Percentiles rank a stretch among this genome's conserved stretches.
Evolutionary conservation across 2,329 filamentous ascomycete genomes (phyloP).

Genomic region (Dendrostoma leiphaemia): DNA sequence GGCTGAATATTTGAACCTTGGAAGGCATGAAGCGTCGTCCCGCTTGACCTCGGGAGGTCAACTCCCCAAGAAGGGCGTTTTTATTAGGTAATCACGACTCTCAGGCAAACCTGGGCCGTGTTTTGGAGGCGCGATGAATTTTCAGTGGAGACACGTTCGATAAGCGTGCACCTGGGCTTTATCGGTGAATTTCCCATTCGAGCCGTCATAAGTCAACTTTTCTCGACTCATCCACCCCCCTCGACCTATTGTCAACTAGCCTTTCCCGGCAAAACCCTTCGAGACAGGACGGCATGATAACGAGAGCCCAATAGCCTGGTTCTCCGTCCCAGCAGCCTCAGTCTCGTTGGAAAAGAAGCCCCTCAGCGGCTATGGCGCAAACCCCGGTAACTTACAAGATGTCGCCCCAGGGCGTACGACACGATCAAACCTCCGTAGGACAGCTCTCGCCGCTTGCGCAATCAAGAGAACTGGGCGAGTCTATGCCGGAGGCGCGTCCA

Average conservation of each 20-base stretch:
- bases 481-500: conserved; percentile 37
- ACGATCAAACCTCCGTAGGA: conserved; percentile 8
- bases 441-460: conserved; percentile 41
- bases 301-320: conserved; percentile 1
- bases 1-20: no score
- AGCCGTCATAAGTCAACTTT: conserved; percentile 4
- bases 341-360: neutral
- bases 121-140: neutral
- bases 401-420: conserved; percentile 9
- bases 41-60: no score
- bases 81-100: neutral
- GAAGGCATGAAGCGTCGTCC: no score
- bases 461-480: conserved; percentile 61
- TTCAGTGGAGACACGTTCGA: neutral
- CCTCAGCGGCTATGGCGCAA: conserved; percentile 17
- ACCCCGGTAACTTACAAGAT: conserved; percentile 16
- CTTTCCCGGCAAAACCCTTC: neutral
- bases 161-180: conserved; percentile 11
- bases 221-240: no score
- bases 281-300: neutral
- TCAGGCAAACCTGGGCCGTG: no score
- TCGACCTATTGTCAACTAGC: neutral
- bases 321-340: neutral
- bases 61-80: no score
- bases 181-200: conserved; percentile 10